These are phyloP conservation scores for Phaeodactylum tricornutum DNA, from an alignment of 108 stramenopile genomes.

Conservation along the genomic window DNA sequence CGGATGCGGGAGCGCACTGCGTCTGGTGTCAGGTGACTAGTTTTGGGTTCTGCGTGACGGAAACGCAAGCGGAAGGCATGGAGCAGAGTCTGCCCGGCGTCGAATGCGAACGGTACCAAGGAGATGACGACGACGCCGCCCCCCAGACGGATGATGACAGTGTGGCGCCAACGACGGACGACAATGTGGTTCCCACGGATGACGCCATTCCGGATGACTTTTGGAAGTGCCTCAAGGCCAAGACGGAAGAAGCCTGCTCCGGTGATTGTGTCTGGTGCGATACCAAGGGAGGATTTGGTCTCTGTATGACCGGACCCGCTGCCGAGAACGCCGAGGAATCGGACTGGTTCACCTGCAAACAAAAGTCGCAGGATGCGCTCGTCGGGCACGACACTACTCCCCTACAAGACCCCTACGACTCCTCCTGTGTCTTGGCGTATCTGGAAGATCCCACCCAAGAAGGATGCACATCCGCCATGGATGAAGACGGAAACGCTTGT, in stretches of 20 bases:
- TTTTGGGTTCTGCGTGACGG: slow-evolving; percentile 27
- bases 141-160: slow-evolving; percentile 8
- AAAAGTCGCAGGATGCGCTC: slow-evolving; percentile 1
- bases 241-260: slow-evolving; percentile 7
- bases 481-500: slow-evolving; percentile 17
- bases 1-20: slow-evolving; percentile 13
- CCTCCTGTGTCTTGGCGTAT: slow-evolving; percentile 8
- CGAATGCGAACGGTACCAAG: slow-evolving; percentile 15
- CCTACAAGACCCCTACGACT: slow-evolving; percentile 2
- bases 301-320: slow-evolving; percentile 20
- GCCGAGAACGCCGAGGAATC: slow-evolving; percentile 14
- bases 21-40: slow-evolving; percentile 19
- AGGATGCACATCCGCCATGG: slow-evolving; percentile 14
- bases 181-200: slow-evolving; percentile 4
- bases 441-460: slow-evolving; percentile 5
- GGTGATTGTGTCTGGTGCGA: slow-evolving; percentile 28
- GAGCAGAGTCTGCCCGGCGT: slow-evolving; percentile 21
- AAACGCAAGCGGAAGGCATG: slow-evolving; percentile 21
- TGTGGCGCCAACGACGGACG: slow-evolving; percentile 3
- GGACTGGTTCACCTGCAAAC: slow-evolving; percentile 11
- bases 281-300: slow-evolving; percentile 19
- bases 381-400: slow-evolving; percentile 8
- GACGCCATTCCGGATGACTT: slow-evolving; percentile 14
- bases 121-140: slow-evolving; percentile 14
- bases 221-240: slow-evolving; percentile 25